phyloP scores from a whole-genome alignment of 495 filamentous ascomycete species.

The Aspergillus olivimuriae region DNA sequence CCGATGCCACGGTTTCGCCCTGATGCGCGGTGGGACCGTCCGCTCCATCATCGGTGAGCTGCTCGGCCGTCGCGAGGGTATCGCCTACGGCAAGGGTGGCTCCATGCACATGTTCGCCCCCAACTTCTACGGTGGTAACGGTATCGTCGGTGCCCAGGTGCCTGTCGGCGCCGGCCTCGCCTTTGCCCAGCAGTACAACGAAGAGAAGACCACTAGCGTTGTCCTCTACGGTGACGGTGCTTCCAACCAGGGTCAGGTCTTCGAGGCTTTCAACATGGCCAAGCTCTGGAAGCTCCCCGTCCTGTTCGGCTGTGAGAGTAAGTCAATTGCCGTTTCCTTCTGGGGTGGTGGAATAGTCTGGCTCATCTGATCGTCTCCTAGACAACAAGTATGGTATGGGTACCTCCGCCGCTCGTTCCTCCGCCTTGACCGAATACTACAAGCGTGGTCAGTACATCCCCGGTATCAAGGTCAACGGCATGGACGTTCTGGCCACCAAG shows the following conservation, averaged over 20 bases:
- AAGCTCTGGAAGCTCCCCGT: slow-evolving; percentile 96
- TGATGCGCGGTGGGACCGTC: slow-evolving; percentile 91
- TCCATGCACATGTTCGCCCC: slow-evolving; percentile 99
- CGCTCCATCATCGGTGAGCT: slow-evolving; percentile 95
- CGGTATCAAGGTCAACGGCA: slow-evolving; percentile 98
- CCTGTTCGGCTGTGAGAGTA: slow-evolving; percentile 97
- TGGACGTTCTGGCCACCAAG: slow-evolving; percentile 98
- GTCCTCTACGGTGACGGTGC: slow-evolving; percentile 96
- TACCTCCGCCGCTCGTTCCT: slow-evolving; percentile 88
- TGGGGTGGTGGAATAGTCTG: no score
- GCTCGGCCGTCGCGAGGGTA: slow-evolving; percentile 88
- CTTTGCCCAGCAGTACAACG: slow-evolving; percentile 93
- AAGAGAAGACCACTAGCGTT: slow-evolving; percentile 75
- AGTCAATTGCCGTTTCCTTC: no score
- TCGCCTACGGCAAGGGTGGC: slow-evolving; percentile 96
- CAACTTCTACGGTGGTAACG: slow-evolving; percentile 97
- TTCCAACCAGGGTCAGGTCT: slow-evolving; percentile 97
- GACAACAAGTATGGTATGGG: slow-evolving; percentile 99
- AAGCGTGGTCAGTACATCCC: slow-evolving; percentile 99
- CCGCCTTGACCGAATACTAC: slow-evolving; percentile 98
- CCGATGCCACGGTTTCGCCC: slow-evolving; percentile 95
- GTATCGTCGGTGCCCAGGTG: slow-evolving; percentile 98
- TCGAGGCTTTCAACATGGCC: slow-evolving; percentile 99
- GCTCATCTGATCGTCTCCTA: slow-evolving; percentile 28
- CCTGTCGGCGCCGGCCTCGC: slow-evolving; percentile 95